Evolutionary conservation across 768 basidiomycete species (phyloP), one percentile per base, ranked within the genome.

Genomic region (Cantharellus cinnabarinus): DNA sequence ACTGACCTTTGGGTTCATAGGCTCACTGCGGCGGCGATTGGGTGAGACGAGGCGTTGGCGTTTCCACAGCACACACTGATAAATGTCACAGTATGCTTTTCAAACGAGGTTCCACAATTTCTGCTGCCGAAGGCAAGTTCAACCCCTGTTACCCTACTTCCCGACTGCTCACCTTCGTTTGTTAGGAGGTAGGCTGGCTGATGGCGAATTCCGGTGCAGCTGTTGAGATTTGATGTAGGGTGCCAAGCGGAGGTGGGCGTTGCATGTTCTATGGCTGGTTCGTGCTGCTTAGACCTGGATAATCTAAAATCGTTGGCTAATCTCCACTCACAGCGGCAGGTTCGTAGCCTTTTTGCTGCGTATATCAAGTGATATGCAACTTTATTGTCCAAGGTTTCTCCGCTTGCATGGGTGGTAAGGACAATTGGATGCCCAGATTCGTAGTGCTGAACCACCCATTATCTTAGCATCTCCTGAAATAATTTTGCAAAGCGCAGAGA

Each of bases 171-270:
- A 20, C 35, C 29, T 14, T 5, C 29, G 29, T 41, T 35, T 42
- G 5, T 41, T 41, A 54, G 52, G 52, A 10, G 52, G 52, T 54
- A 35, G 44, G 29, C 44, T 48, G 44, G 29, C 10, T 48, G 44
- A 48, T 48, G 44, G 10, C 20, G 20, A 29, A 29, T 29, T 29
- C 20, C 20, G 20, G 44, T 10, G 10, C 29, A 29, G 1, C 44
- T 29, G 29, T 29, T 48, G 3, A 39, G 57, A 59, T 57, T n/a
- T 34, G 38, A 5, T 39, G 15, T 57, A 58, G 64, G 69, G 5
- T 94, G 90, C 68, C 88, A 90, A 72, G 90, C 90, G 20, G 90
- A 94, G 72, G 93, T 98, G 3, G 93, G 93, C 79, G 94, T 97
- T 48, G 93, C 94, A 2, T 89, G 89, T 66, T 89, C 89, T 2